Conservation (phyloP, 2,329 filamentous ascomycete species). For the Colletotrichum sojae region DNA sequence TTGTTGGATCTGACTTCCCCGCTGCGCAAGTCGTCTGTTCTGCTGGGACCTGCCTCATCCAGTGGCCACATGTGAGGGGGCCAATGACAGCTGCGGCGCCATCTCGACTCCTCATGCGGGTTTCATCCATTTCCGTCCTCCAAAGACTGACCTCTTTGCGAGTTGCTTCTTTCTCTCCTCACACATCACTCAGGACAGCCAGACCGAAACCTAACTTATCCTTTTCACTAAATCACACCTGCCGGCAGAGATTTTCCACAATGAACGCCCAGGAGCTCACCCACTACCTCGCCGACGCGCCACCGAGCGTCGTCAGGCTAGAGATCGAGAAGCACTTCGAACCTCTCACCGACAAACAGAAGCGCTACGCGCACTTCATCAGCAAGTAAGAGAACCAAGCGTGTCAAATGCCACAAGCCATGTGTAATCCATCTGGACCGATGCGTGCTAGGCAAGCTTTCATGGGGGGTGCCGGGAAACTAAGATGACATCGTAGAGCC, state of each 20-base stretch:
- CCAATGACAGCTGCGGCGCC: conserved; percentile 36
- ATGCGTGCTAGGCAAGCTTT: conserved; percentile 24
- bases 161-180: conserved; percentile 27
- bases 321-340: conserved; percentile 96
- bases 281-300: conserved; percentile 92
- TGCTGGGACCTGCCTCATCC: conserved; percentile 37
- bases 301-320: conserved; percentile 88
- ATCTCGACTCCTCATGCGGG: conserved; percentile 41
- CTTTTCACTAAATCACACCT: conserved; percentile 21
- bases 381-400: conserved; percentile 71
- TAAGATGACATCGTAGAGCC: conserved; percentile 65
- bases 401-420: not conserved
- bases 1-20: conserved; percentile 16
- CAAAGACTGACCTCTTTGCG: conserved; percentile 51
- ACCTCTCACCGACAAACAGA: conserved; percentile 79
- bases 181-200: conserved; percentile 24
- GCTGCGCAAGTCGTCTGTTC: conserved; percentile 34
- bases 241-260: conserved; percentile 48
- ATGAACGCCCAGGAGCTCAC: conserved; percentile 74
- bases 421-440: conserved; percentile 4
- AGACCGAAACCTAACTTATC: conserved; percentile 19
- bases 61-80: conserved; percentile 23
- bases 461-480: conserved; percentile 14
- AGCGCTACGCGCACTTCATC: conserved; percentile 93
- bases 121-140: conserved; percentile 53